These are phyloP conservation scores for Abrus pulchellus DNA, from an alignment of 306 rosid species.

Conservation along the genomic window DNA sequence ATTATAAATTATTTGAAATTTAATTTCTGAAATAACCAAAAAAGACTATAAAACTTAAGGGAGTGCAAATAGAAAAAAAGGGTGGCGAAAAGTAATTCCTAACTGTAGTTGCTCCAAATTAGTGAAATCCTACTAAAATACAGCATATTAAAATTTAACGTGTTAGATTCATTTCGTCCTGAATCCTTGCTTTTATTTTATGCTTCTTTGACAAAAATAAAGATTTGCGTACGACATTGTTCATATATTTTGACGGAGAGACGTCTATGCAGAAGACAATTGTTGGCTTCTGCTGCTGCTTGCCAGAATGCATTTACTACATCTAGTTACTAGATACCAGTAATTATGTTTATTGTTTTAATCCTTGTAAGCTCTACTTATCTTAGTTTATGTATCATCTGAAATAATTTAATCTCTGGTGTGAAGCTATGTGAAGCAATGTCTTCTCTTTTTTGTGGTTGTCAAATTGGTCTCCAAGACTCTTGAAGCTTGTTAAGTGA, in stretches of 20 bases:
- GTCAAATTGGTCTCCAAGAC: slow-evolving; percentile 10
- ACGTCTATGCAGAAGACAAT: slow-evolving; percentile 19
- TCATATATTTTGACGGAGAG: slow-evolving; percentile 70
- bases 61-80: no score
- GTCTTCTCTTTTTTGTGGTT: background rate
- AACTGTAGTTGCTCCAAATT: background rate
- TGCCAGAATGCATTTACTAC: slow-evolving; percentile 14
- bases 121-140: slow-evolving; percentile 17
- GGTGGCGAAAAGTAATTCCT: no score
- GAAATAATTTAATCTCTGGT: background rate
- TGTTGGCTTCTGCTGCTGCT: slow-evolving; percentile 25
- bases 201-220: slow-evolving; percentile 56
- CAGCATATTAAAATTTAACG: background rate
- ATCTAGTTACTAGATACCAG: background rate
- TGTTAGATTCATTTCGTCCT: background rate
- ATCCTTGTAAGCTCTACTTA: slow-evolving; percentile 4
- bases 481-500: background rate
- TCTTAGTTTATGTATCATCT: background rate
- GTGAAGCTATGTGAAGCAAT: background rate
- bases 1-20: no score
- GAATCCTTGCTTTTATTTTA: background rate
- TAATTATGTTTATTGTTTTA: background rate
- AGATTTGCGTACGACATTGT: slow-evolving; percentile 80
- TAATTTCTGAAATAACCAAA: no score
- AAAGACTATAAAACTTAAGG: no score